These are phyloP conservation scores for Vigna nakashimae DNA, from an alignment of 306 rosid genomes.

Conservation along the genomic window DNA sequence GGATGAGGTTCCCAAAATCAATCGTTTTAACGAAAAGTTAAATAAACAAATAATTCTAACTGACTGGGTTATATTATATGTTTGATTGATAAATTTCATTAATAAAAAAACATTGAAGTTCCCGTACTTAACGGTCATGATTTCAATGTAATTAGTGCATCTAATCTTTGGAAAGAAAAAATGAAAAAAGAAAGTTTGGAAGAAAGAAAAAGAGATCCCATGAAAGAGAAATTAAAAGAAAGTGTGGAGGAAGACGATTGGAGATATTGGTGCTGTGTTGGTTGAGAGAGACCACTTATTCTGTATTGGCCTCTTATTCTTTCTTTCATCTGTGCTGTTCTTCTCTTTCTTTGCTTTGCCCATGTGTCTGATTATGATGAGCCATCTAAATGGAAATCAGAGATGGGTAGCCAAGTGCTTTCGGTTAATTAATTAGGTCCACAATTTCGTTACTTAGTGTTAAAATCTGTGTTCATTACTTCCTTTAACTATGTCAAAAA, in stretches of 20 bases:
- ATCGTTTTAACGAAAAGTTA: too few species aligned
- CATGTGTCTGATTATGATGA: slow-evolving; percentile 16
- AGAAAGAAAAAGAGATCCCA: slow-evolving; percentile 18
- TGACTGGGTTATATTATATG: too few species aligned
- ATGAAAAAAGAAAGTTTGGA: background rate
- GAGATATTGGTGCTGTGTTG: background rate
- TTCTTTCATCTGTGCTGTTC: background rate
- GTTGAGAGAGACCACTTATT: slow-evolving; percentile 12
- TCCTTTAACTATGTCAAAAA: slow-evolving; percentile 29
- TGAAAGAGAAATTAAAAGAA: background rate
- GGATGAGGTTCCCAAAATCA: too few species aligned
- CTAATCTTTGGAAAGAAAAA: background rate
- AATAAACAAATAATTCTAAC: too few species aligned
- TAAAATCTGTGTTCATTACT: background rate
- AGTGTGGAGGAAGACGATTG: background rate
- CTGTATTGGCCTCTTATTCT: background rate
- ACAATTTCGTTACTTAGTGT: slow-evolving; percentile 18
- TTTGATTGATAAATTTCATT: background rate
- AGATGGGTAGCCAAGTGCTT: slow-evolving; percentile 6
- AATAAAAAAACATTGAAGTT: background rate
- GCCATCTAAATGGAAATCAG: slow-evolving; percentile 19
- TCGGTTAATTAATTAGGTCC: background rate
- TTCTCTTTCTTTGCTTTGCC: background rate
- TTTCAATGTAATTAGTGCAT: background rate
- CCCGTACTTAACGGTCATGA: background rate